These are phyloP conservation scores for Hypoxylon lienhwacheense DNA, from an alignment of 495 filamentous ascomycete species.

Conservation along the genomic window DNA sequence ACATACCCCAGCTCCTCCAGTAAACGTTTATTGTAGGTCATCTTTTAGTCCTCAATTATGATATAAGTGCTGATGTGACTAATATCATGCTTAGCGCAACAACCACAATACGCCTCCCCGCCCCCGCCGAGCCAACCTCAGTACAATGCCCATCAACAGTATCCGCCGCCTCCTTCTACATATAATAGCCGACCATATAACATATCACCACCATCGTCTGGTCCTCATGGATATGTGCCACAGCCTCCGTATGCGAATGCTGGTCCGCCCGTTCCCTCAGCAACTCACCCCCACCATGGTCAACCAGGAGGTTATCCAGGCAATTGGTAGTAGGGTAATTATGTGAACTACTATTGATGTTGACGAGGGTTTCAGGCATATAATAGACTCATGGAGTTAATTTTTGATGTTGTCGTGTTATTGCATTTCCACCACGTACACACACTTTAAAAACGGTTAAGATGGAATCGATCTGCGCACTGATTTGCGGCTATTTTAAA, in stretches of 20 bases:
- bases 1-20: conserved; percentile 33
- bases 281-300: conserved; percentile 41
- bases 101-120: conserved; percentile 35
- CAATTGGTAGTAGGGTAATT: conserved; percentile 27
- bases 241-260: conserved; percentile 37
- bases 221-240: conserved; percentile 38
- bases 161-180: conserved; percentile 39
- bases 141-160: conserved; percentile 35
- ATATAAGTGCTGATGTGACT: background rate
- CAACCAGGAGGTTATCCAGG: conserved; percentile 38
- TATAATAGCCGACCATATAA: conserved; percentile 33
- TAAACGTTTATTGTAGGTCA: conserved; percentile 35
- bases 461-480: conserved; percentile 9
- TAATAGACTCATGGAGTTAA: conserved; percentile 27
- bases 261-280: conserved; percentile 38
- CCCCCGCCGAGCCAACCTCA: conserved; percentile 28
- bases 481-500: conserved; percentile 2
- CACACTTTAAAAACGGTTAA: conserved; percentile 5
- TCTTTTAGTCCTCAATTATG: background rate
- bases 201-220: conserved; percentile 33
- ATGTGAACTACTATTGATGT: background rate
- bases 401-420: conserved; percentile 19
- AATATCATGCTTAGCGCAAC: conserved; percentile 34
- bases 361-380: conserved; percentile 25
- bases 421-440: conserved; percentile 17